Base-by-base conservation (phyloP, 1,284 basidiomycete species). In the Moniliella sp. region DNA sequence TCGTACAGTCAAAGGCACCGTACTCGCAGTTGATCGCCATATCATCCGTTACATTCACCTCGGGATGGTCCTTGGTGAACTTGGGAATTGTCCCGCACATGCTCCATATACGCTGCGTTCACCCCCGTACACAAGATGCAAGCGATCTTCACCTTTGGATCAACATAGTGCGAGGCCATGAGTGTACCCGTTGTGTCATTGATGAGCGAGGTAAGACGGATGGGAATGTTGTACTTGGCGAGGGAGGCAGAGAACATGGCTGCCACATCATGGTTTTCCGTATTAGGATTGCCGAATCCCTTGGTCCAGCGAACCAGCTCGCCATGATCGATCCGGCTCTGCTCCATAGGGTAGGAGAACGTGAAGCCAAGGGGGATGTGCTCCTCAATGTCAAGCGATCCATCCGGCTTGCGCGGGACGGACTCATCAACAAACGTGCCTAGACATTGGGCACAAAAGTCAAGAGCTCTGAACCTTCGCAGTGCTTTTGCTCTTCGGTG, bases 91-190 rank as follows among this genome's bases (percentile, higher is more conserved):
- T 66, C 82, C 30, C 72, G 71, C n/a, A 86, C 71, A 39, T 75
- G 75, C 62, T 97, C 88, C 61, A 64, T 63, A 48, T 65, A 65
- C 3, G 88, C 88, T 0, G 88, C 91, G 61, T 97, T 97, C 61
- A 61, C 88, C 94, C 88, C 88, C 2, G 88, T 97, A 21, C 88
- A 88, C 49, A 94, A 91, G 57, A 97, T 97, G 58, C 81, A 78
- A 1, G 82, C 86, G 44, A 93, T 88, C 60, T 78, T 78, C 13
- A 16, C 9, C 5, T 11, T 15, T 4, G 5, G 3, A 28, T 15
- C 27, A 28, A 4, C 29, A 31, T 21, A 97, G 65, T 82, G 78
- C 4, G 84, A 93, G 4, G 88, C 88, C 47, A 97, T 84, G 18
- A 97, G 72, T 3, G 86, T 91, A 32, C 86, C 86, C 1, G 88